Percentiles rank a stretch among this genome's conserved stretches.
Conservation (phyloP, 2,329 filamentous ascomycete genomes). For the Endocalyx cinctus region DNA sequence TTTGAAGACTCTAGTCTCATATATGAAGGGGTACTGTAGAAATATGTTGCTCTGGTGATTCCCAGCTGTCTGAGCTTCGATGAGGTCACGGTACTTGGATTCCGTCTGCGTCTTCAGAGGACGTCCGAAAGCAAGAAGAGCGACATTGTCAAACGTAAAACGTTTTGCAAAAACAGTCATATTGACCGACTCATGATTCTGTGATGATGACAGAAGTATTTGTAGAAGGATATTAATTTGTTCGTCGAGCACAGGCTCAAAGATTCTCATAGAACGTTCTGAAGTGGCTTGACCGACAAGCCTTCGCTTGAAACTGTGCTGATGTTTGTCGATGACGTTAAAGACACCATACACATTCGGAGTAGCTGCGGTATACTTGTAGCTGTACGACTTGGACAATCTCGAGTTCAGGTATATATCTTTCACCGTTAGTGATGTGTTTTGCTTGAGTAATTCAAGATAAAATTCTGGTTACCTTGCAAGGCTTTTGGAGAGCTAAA, state of each 20-base stretch:
- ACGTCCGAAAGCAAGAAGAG: slow-evolving; percentile 9
- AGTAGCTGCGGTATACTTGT: slow-evolving; percentile 1
- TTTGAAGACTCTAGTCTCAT: too few species aligned
- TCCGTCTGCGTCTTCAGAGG: slow-evolving; percentile 4
- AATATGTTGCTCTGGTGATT: slow-evolving; percentile 4
- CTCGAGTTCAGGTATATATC: slow-evolving; percentile 9
- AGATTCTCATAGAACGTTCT: slow-evolving; percentile 7
- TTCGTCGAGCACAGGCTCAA: slow-evolving; percentile 9
- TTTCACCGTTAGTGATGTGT: slow-evolving; percentile 1
- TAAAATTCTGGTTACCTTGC: not conserved
- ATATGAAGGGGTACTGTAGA: slow-evolving; percentile 7
- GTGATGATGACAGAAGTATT: not conserved
- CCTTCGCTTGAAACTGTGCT: slow-evolving; percentile 7
- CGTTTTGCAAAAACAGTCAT: slow-evolving; percentile 4
- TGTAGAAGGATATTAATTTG: slow-evolving; percentile 10
- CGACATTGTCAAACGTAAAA: slow-evolving; percentile 8
- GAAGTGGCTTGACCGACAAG: slow-evolving; percentile 6
- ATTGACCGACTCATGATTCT: slow-evolving; percentile 2
- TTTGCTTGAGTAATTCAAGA: not conserved
- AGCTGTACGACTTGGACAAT: slow-evolving; percentile 6
- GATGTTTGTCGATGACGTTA: slow-evolving; percentile 5
- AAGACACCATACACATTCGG: slow-evolving; percentile 2
- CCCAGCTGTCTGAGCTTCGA: not conserved
- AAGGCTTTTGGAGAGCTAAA: slow-evolving; percentile 4
- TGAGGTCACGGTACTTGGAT: slow-evolving; percentile 5